A percentile compares a stretch with the other conserved stretches of the same genome.
Evolutionary conservation across 2,329 filamentous ascomycete species (phyloP).

Genomic region (Ramularia endophylla): DNA sequence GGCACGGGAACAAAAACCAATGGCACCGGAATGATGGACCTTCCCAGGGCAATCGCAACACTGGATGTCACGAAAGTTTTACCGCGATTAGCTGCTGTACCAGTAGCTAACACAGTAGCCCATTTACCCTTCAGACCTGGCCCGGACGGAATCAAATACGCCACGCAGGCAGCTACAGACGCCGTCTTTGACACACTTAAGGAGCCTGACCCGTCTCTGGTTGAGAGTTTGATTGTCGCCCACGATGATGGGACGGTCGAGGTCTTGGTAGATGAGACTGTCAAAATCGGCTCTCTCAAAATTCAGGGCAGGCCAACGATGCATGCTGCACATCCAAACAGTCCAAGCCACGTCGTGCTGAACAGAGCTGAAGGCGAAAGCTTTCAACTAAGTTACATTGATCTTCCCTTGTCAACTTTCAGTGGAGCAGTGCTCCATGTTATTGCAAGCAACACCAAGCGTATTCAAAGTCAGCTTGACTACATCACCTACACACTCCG

Average conservation of each 20-base stretch:
- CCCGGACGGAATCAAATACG: slow-evolving; percentile 23
- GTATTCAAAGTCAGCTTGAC: slow-evolving; percentile 72
- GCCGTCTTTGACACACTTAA: slow-evolving; percentile 20
- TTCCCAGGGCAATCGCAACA: slow-evolving; percentile 68
- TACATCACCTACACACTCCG: slow-evolving; percentile 77
- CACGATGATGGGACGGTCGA: slow-evolving; percentile 16
- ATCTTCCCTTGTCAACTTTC: slow-evolving; percentile 24
- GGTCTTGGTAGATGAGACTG: slow-evolving; percentile 27
- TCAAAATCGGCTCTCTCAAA: slow-evolving; percentile 23
- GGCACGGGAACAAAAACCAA: slow-evolving; percentile 36
- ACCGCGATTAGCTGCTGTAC: slow-evolving; percentile 55
- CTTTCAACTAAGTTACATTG: slow-evolving; percentile 15
- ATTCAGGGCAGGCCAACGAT: slow-evolving; percentile 22
- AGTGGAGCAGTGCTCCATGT: slow-evolving; percentile 64
- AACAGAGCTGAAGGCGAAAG: slow-evolving; percentile 7
- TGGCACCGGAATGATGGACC: slow-evolving; percentile 17
- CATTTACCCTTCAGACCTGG: slow-evolving; percentile 16
- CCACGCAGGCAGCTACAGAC: slow-evolving; percentile 22
- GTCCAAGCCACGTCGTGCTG: slow-evolving; percentile 71
- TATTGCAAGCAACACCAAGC: slow-evolving; percentile 79
- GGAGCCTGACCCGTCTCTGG: slow-evolving; percentile 5
- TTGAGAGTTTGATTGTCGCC: slow-evolving; percentile 21
- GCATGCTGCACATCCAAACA: slow-evolving; percentile 66
- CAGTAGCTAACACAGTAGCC: slow-evolving; percentile 45
- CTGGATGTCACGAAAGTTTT: slow-evolving; percentile 70